Evolutionary conservation across 1,139 yeast genomes (phyloP), one percentile per base, ranked within the genome.

Genomic region (Suhomyces wounanorum): DNA sequence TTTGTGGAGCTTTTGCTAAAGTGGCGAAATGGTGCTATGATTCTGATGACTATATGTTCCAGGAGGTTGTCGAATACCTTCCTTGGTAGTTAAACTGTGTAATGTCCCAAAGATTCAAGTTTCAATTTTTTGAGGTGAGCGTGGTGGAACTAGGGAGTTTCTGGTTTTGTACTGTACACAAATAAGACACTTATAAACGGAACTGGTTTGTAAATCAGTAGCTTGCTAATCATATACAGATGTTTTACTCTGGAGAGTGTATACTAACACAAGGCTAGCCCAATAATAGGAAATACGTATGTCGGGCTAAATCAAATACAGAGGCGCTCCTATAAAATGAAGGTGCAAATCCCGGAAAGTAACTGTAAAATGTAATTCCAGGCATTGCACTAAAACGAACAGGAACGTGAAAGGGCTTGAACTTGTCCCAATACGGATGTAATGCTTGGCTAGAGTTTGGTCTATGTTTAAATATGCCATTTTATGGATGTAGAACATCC

Each of bases 121-220:
- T 23, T 40, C 41, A 14, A 26, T 40, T 40, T 40, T 39, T 40
- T 40, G 18, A 25, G 21, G 42, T 26, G 42, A 25, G 42, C 37
- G 37, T 31, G 14, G 17, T 33, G 37, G 18, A 16, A 33, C 37
- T 16, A 33, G 37, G 37, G 37, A 33, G 37, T 33, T 14, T 17
- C 36, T 16, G 17, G 37, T 33, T 28, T 33, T 16, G 37, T 33
- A 33, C 37, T 3, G 18, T 16, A 33, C 35, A 28, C 37, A 33
- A 33, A 33, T 14, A 33, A 8, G 37, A 14, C 37, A 33, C 18
- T 33, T 16, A 14, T 14, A 14, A 10, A 33, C 18, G 37, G 37
- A 17, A 8, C 37, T 13, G 18, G 18, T 33, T n/a, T 33, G 37
- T 33, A 16, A 13, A 31, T 10, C 14, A 33, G 37, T n/a, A 6